phyloP scores from a whole-genome alignment of 495 filamentous ascomycete species.

The Hypoxylon subgilvum region DNA sequence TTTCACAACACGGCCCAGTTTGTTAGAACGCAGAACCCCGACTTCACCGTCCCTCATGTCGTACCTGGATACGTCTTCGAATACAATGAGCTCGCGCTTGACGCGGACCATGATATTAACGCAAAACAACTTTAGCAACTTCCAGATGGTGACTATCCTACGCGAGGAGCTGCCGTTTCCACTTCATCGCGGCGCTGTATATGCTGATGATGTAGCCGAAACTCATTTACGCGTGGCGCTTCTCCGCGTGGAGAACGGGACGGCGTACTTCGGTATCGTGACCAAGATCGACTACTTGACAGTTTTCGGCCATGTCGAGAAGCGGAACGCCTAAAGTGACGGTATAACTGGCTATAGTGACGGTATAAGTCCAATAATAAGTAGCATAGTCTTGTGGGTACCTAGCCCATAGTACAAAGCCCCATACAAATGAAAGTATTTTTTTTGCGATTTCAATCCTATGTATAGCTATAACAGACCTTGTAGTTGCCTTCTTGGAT shows the following conservation, averaged over 20 bases:
- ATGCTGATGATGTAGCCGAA: constrained; percentile 49
- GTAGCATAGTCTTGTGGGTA: too few species aligned
- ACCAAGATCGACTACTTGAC: constrained; percentile 12
- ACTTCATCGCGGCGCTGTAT: constrained; percentile 38
- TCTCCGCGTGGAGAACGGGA: constrained; percentile 40
- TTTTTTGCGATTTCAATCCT: too few species aligned
- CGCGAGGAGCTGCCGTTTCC: constrained; percentile 27
- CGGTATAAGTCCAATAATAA: too few species aligned
- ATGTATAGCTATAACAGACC: too few species aligned
- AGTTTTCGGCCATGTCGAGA: constrained; percentile 18
- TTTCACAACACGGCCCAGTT: constrained; percentile 46
- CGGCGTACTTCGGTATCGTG: constrained; percentile 35
- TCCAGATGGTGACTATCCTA: constrained; percentile 25
- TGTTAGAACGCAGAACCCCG: constrained; percentile 37
- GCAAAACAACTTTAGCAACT: constrained; percentile 36
- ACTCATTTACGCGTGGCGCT: constrained; percentile 44
- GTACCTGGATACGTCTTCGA: constrained; percentile 49
- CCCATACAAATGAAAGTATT: too few species aligned
- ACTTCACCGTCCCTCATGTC: constrained; percentile 49
- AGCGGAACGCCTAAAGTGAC: too few species aligned
- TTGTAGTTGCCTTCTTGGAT: too few species aligned
- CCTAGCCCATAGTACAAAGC: too few species aligned
- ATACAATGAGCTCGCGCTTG: constrained; percentile 46
- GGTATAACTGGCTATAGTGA: too few species aligned
- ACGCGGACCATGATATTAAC: constrained; percentile 30